Evolutionary conservation across 257 asterid species (phyloP).

Genomic region (Lycium ferocissimum): DNA sequence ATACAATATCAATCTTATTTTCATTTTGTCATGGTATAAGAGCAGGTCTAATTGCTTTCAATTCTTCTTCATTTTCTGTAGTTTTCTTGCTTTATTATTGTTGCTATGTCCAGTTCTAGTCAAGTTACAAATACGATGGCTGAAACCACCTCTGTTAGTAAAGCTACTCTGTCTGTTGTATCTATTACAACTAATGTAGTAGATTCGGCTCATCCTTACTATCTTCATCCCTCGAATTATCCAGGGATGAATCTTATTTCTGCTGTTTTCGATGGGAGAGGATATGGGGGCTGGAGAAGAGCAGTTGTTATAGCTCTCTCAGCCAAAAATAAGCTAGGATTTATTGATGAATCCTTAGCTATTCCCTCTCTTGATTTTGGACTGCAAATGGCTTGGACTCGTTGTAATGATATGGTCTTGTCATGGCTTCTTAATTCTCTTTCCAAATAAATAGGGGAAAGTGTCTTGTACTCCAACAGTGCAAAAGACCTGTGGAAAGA

Average conservation of each 20-base stretch:
- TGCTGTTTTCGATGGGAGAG: background rate
- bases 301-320: too few relatives aligned
- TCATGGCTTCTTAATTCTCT: background rate
- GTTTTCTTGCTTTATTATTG: too few relatives aligned
- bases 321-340: too few relatives aligned
- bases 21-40: too few relatives aligned
- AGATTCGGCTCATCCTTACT: background rate
- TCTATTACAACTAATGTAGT: background rate
- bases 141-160: too few relatives aligned
- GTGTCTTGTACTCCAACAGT: background rate
- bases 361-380: background rate
- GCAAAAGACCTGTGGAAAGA: background rate
- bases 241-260: background rate
- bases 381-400: background rate
- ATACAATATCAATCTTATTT: too few relatives aligned
- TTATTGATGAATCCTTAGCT: background rate
- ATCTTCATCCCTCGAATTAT: background rate
- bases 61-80: too few relatives aligned
- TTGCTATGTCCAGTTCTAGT: too few relatives aligned
- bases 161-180: too few relatives aligned
- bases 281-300: background rate
- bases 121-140: too few relatives aligned
- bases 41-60: too few relatives aligned
- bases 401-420: background rate
- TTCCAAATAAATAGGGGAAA: background rate